These are phyloP conservation scores for Tylopilus sp. DNA, from an alignment of 768 basidiomycete genomes.

Conservation along the genomic window DNA sequence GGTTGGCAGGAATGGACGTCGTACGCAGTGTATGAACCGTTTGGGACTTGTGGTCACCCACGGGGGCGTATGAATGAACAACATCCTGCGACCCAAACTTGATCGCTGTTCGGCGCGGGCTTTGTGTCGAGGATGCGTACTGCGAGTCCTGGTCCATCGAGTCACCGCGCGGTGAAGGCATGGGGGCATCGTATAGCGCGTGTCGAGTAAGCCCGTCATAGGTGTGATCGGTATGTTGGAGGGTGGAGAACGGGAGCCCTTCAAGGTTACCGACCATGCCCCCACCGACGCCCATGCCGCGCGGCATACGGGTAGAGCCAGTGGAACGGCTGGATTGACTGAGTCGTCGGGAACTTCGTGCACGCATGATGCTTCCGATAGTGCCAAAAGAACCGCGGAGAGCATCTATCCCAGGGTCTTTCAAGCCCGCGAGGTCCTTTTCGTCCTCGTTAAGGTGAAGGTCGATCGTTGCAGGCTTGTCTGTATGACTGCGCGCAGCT, in stretches of 20 bases:
- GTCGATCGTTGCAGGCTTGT: slow-evolving; percentile 37
- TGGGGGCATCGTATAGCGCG: slow-evolving; percentile 86
- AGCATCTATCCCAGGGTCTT: slow-evolving; percentile 92
- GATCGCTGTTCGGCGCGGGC: slow-evolving; percentile 52
- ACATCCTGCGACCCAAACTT: slow-evolving; percentile 75
- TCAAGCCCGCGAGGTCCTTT: slow-evolving; percentile 51
- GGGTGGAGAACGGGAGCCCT: slow-evolving; percentile 18
- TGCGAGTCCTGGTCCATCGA: slow-evolving; percentile 40
- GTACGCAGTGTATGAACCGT: slow-evolving; percentile 38
- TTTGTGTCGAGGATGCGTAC: slow-evolving; percentile 23
- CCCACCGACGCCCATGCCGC: slow-evolving; percentile 24
- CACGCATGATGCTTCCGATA: slow-evolving; percentile 85
- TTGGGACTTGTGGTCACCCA: slow-evolving; percentile 44
- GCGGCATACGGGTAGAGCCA: slow-evolving; percentile 18
- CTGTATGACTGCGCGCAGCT: slow-evolving; percentile 73
- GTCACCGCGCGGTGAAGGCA: slow-evolving; percentile 43
- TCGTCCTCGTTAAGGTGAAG: slow-evolving; percentile 55
- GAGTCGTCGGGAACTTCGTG: slow-evolving; percentile 49
- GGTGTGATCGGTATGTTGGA: slow-evolving; percentile 31
- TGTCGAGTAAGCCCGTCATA: slow-evolving; percentile 65
- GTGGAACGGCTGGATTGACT: slow-evolving; percentile 43
- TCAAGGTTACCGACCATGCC: slow-evolving; percentile 28
- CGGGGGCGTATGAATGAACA: slow-evolving; percentile 68
- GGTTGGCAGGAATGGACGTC: slow-evolving; percentile 16
- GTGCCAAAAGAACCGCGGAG: slow-evolving; percentile 90